Percentiles rank a stretch among this genome's conserved stretches.
phyloP scores from a whole-genome alignment of 2,329 filamentous ascomycete species.

The Pyrenochaeta sp. region DNA sequence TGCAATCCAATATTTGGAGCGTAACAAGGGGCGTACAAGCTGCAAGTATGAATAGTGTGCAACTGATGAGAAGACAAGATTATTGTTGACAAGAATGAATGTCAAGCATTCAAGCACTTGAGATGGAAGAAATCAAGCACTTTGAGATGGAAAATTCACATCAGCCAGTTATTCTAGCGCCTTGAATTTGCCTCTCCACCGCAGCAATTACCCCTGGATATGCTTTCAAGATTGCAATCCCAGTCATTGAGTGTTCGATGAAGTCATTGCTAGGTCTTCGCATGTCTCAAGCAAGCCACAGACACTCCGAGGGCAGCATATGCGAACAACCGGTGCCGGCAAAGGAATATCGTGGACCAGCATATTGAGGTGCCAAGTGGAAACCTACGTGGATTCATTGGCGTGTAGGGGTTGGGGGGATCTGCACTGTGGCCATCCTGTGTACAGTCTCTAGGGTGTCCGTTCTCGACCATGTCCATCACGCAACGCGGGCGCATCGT shows the following conservation, averaged over 20 bases:
- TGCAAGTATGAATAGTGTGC: neutral
- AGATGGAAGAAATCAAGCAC: slow-evolving; percentile 4
- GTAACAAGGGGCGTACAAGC: neutral
- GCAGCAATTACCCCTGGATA: slow-evolving; percentile 2
- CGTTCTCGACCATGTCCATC: neutral
- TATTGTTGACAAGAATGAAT: neutral
- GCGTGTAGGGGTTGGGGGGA: neutral
- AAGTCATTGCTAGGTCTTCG: slow-evolving; percentile 18
- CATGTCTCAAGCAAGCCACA: slow-evolving; percentile 16
- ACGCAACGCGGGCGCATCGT: neutral
- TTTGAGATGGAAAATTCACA: slow-evolving; percentile 3
- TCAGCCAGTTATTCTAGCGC: slow-evolving; percentile 10
- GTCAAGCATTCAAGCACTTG: slow-evolving; percentile 10
- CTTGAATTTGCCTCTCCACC: slow-evolving; percentile 6
- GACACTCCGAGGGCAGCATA: slow-evolving; percentile 10
- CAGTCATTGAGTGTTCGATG: slow-evolving; percentile 10
- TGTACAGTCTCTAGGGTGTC: neutral
- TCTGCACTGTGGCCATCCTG: slow-evolving; percentile 1
- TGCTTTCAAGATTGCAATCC: slow-evolving; percentile 2
- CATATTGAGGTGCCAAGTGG: slow-evolving; percentile 12
- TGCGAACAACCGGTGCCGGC: slow-evolving; percentile 18
- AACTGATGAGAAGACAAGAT: neutral
- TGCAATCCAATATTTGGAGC: neutral
- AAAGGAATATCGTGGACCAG: slow-evolving; percentile 25
- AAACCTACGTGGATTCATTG: slow-evolving; percentile 6